Conservation (phyloP, 495 filamentous ascomycete genomes). For the Xylaria scruposa region DNA sequence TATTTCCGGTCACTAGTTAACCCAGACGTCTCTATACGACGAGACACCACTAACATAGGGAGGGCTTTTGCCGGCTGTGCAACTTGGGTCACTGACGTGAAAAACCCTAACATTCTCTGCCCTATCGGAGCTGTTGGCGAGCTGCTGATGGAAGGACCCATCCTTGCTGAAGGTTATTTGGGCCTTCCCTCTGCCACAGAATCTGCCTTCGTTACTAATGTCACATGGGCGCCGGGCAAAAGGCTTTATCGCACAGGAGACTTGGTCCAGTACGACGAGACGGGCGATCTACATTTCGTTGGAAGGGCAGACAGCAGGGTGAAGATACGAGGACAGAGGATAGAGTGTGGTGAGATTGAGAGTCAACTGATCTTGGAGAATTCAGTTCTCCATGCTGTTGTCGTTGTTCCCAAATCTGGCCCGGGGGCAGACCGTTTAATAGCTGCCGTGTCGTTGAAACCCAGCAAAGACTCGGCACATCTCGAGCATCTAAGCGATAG, state of each 20-base stretch:
- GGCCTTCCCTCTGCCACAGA: slow-evolving; percentile 60
- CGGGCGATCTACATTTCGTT: slow-evolving; percentile 27
- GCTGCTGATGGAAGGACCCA: slow-evolving; percentile 53
- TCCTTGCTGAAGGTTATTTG: slow-evolving; percentile 60
- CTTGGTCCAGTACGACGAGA: slow-evolving; percentile 52
- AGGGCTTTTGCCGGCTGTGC: slow-evolving; percentile 43
- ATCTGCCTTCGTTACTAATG: slow-evolving; percentile 54
- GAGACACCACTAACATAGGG: slow-evolving; percentile 6
- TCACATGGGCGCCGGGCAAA: slow-evolving; percentile 45
- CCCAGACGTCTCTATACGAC: background rate
- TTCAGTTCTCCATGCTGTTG: slow-evolving; percentile 10
- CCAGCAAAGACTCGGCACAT: background rate
- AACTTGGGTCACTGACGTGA: slow-evolving; percentile 40
- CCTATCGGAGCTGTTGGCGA: slow-evolving; percentile 56
- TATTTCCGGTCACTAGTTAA: slow-evolving; percentile 2
- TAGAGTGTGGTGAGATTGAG: slow-evolving; percentile 43
- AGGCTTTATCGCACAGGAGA: slow-evolving; percentile 54
- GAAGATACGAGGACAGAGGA: slow-evolving; percentile 39
- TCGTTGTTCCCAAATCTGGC: slow-evolving; percentile 5
- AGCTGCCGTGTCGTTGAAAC: slow-evolving; percentile 14
- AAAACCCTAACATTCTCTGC: slow-evolving; percentile 39
- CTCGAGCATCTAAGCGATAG: background rate
- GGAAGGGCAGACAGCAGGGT: slow-evolving; percentile 39
- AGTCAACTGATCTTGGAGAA: slow-evolving; percentile 8
- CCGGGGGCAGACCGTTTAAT: slow-evolving; percentile 14